These are phyloP conservation scores for Grigorovia transvaalensis DNA, from an alignment of 805 yeast genomes.

Conservation along the genomic window DNA sequence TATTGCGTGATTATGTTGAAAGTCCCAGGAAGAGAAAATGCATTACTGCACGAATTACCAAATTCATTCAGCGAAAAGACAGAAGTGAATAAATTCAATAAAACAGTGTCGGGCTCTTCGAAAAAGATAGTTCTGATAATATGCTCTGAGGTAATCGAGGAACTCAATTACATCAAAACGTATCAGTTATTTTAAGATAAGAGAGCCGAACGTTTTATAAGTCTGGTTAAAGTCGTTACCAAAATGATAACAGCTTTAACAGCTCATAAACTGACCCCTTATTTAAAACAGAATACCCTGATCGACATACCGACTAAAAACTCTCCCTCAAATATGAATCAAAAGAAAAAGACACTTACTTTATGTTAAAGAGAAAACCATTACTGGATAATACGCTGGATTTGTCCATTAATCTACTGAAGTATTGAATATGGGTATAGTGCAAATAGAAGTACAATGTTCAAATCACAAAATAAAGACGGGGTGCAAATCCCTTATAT, in stretches of 20 bases:
- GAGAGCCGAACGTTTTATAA: not conserved
- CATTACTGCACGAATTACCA: conserved; percentile 8
- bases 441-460: not conserved
- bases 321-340: conserved; percentile 6
- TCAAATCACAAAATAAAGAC: not conserved
- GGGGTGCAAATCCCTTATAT: not conserved
- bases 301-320: conserved; percentile 12
- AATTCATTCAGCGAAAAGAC: not conserved
- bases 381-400: not conserved
- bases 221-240: not conserved
- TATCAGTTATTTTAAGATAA: not conserved
- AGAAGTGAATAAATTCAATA: not conserved
- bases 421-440: not conserved
- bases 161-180: not conserved
- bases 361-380: not conserved
- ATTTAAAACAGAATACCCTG: not conserved
- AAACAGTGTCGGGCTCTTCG: conserved; percentile 12
- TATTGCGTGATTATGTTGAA: not conserved
- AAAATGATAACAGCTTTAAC: not conserved
- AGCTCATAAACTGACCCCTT: not conserved
- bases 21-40: conserved; percentile 10
- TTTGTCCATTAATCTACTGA: not conserved
- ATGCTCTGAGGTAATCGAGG: no score
- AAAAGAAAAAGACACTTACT: not conserved
- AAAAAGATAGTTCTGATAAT: not conserved